Evolutionary conservation across 2,329 filamentous ascomycete species (phyloP), one percentile per base, ranked within the genome.

Genomic region (Amauroascus verrucosus): DNA sequence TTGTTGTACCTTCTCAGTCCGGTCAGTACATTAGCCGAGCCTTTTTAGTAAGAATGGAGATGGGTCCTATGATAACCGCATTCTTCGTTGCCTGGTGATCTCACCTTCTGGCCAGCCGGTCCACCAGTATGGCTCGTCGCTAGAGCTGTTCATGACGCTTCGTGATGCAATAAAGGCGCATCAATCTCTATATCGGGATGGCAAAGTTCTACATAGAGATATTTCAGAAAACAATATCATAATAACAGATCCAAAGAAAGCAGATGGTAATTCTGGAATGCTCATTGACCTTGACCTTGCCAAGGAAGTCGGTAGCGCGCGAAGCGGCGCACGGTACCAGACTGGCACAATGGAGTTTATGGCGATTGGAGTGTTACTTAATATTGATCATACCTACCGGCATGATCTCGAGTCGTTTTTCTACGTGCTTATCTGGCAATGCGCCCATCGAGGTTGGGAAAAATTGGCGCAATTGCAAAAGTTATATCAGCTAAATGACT

Each of bases 171-270:
- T 72, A 48, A 66, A 57, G 16, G 69, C 60, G 16, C 64, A 72
- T 50, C 60, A 54, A n/a, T 68, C 64, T 13, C 59, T 73, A 0
- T 65, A 67, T 28, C 9, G 59, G 0, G 51, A 65, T 5, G 63
- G 64, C 6, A 60, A 62, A 4, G 68, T 72, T 50, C 63, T 72
- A 6, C 64, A 72, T 55, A 59, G 59, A 30, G 65, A 72, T 35
- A 64, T 73, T 14, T 72, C 65, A 0, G 57, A 63, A 1, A 62
- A 64, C n/a, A 72, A 70, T 48, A 66, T 73, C 14, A 69, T 72
- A 26, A 67, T 73, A 9, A 60, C 62, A 1, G 63, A 58, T 28
- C 56, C 59, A 8, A 61, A 57, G 4, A 54, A 3, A 0, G 26
- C 49, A 1, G 18, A 35, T 26, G 56, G 56, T 14, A 8, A 35